Percentiles rank a stretch among this genome's conserved stretches.
Conservation (phyloP, 495 filamentous ascomycete genomes). For the Thozetella sp. region DNA sequence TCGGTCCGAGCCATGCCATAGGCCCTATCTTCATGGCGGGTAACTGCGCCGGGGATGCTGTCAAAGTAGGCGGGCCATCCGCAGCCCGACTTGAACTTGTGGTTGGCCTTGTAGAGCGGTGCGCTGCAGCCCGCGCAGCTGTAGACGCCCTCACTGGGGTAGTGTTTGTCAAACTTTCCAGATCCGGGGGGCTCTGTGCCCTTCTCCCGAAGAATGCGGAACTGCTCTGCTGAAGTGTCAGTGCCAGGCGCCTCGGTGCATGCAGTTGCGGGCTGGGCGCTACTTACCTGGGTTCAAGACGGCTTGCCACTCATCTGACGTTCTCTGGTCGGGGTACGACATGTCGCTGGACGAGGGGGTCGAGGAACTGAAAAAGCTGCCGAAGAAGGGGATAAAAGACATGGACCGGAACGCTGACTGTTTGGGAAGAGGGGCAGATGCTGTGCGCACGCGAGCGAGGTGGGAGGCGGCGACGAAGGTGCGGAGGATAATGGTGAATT, state of each 20-base stretch:
- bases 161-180: conserved; percentile 87
- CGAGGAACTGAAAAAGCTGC: conserved; percentile 74
- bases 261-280: conserved; percentile 3
- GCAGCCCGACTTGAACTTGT: conserved; percentile 96
- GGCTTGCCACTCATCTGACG: conserved; percentile 83
- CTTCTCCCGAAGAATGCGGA: conserved; percentile 86
- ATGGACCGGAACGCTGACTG: conserved; percentile 48
- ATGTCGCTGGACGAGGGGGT: conserved; percentile 57
- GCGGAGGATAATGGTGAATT: not conserved
- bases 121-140: conserved; percentile 83
- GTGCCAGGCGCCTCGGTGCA: not conserved
- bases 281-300: conserved; percentile 71
- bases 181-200: conserved; percentile 82
- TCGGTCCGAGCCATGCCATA: conserved; percentile 88
- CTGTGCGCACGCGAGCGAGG: not conserved
- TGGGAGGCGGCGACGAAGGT: not conserved
- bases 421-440: not conserved
- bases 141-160: conserved; percentile 74
- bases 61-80: conserved; percentile 99
- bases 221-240: conserved; percentile 68
- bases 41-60: conserved; percentile 86
- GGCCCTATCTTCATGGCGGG: conserved; percentile 70
- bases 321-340: conserved; percentile 81
- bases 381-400: conserved; percentile 74
- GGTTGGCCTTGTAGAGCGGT: conserved; percentile 84